Conservation (phyloP, 768 basidiomycete species). For the Mycena rosella region DNA sequence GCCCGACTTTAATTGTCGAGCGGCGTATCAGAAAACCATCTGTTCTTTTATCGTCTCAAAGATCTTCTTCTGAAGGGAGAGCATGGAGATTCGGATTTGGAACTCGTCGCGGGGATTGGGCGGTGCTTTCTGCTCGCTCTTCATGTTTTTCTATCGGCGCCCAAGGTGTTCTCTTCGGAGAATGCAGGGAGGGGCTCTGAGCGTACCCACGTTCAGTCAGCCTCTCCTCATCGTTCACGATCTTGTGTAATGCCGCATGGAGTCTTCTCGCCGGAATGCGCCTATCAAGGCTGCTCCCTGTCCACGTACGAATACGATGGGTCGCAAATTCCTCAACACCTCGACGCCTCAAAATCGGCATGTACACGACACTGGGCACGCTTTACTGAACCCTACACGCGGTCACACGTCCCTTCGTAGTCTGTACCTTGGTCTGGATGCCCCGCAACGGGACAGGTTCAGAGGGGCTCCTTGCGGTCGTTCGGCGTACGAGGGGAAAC, state of each 20-base stretch:
- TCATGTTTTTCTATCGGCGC: conserved; percentile 38
- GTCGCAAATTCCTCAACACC: conserved; percentile 17
- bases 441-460: conserved; percentile 21
- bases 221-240: conserved; percentile 30
- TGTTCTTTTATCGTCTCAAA: conserved; percentile 51
- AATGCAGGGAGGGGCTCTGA: conserved; percentile 33
- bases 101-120: conserved; percentile 72
- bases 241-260: conserved; percentile 21
- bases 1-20: conserved; percentile 69
- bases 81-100: conserved; percentile 58
- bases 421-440: conserved; percentile 32
- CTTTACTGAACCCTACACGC: conserved; percentile 25
- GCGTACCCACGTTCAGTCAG: conserved; percentile 6
- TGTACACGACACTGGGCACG: conserved; percentile 33
- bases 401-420: conserved; percentile 32
- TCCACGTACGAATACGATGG: conserved; percentile 11
- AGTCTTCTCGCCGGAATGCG: conserved; percentile 2
- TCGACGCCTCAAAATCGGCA: conserved; percentile 26
- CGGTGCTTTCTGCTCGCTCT: conserved; percentile 37
- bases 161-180: conserved; percentile 35
- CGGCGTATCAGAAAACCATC: conserved; percentile 78
- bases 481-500: conserved; percentile 39
- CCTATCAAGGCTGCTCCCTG: conserved; percentile 27
- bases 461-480: conserved; percentile 19
- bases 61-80: conserved; percentile 56